A percentile compares a stretch with the other conserved stretches of the same genome.
phyloP scores from a whole-genome alignment of 306 rosid species.

The Dalbergia cochinchinensis region DNA sequence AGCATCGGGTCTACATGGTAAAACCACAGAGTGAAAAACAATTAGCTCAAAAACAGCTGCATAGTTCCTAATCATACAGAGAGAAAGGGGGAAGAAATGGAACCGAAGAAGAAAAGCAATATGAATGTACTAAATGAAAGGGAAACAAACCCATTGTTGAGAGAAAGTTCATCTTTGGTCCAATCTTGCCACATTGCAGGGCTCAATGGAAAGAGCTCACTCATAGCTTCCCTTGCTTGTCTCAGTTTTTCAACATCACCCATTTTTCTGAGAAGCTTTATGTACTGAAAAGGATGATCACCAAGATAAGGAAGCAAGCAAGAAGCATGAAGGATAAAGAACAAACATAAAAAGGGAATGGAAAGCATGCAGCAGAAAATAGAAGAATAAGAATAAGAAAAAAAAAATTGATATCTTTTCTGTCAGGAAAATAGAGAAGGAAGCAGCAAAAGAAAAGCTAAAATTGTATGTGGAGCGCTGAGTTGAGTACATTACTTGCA shows the following conservation, averaged over 20 bases:
- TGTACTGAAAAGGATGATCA: conserved; percentile 54
- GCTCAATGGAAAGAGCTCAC: conserved; percentile 70
- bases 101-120: neutral
- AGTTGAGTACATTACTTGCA: conserved; percentile 54
- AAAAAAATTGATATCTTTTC: no score
- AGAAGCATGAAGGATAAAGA: neutral
- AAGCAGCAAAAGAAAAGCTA: neutral
- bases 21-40: neutral
- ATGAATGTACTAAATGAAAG: neutral
- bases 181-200: conserved; percentile 91
- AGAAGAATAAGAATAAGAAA: no score
- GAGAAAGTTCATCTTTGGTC: conserved; percentile 85
- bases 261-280: conserved; percentile 71
- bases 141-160: conserved; percentile 57
- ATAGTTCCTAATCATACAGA: neutral
- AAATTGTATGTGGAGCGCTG: neutral
- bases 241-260: conserved; percentile 78
- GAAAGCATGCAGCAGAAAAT: no score
- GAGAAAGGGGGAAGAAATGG: no score
- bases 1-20: conserved; percentile 60
- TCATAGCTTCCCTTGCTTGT: conserved; percentile 88
- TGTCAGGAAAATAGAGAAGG: neutral
- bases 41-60: neutral
- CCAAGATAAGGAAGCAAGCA: conserved; percentile 9
- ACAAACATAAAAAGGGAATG: neutral